These are phyloP conservation scores for Syzygium syzygioides DNA, from an alignment of 441 rosid genomes.

Conservation along the genomic window DNA sequence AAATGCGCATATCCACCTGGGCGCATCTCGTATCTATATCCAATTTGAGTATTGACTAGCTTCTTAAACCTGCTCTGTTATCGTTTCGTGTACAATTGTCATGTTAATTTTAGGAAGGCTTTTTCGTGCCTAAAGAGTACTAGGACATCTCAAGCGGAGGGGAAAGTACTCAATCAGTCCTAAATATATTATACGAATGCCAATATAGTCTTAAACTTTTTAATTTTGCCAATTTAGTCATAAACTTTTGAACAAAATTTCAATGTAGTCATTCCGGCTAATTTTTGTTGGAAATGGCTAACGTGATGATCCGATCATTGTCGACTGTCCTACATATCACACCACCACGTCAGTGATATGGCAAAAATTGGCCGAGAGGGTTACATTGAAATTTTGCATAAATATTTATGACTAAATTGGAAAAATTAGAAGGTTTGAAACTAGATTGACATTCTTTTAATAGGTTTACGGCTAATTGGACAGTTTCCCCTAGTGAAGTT, in stretches of 20 bases:
- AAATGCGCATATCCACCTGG: background rate
- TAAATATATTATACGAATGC: background rate
- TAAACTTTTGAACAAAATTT: background rate
- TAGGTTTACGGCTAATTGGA: background rate
- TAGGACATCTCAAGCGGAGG: background rate
- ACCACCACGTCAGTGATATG: background rate
- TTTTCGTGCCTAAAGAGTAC: background rate
- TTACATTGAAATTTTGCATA: background rate
- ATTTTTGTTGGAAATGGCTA: background rate
- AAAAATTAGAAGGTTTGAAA: background rate
- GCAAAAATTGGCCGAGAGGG: background rate
- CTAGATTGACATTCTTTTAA: rapidly evolving
- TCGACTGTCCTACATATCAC: background rate
- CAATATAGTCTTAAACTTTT: too few species aligned
- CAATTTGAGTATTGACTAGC: background rate
- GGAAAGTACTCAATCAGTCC: background rate
- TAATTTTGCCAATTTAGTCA: too few species aligned
- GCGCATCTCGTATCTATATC: background rate
- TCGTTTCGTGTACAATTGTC: background rate
- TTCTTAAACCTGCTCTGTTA: background rate
- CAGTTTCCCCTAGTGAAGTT: background rate
- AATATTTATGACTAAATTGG: background rate
- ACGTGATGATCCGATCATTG: background rate
- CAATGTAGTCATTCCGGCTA: background rate
- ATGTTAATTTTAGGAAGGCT: background rate